Evolutionary conservation across 2,329 filamentous ascomycete genomes (phyloP).

Genomic region (Penicillium sp.): DNA sequence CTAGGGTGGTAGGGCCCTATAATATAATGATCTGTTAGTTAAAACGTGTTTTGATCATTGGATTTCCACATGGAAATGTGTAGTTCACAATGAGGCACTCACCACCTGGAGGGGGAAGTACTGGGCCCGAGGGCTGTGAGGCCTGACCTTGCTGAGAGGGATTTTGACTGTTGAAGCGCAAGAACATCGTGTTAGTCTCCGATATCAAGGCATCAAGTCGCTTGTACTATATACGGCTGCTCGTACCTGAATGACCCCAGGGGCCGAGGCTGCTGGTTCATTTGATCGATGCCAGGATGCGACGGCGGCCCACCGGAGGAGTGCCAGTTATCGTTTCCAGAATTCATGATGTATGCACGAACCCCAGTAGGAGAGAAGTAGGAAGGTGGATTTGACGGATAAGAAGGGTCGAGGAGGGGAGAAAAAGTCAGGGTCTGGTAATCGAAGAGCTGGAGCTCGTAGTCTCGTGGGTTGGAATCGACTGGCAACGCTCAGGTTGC

Average conservation of each 20-base stretch:
- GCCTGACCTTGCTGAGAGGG: conserved; percentile 41
- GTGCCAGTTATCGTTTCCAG: conserved; percentile 47
- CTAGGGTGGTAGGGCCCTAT: conserved; percentile 44
- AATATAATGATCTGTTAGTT: conserved; percentile 21
- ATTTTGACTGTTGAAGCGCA: conserved; percentile 35
- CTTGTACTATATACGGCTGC: neutral
- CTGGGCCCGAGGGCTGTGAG: conserved; percentile 39
- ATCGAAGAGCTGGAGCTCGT: conserved; percentile 23
- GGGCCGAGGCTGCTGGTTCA: conserved; percentile 45
- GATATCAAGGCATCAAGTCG: neutral
- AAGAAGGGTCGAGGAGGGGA: conserved; percentile 8
- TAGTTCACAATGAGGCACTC: conserved; percentile 22
- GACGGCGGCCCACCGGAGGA: conserved; percentile 42
- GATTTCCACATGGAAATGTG: neutral
- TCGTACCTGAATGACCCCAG: conserved; percentile 48
- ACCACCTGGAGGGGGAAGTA: conserved; percentile 44
- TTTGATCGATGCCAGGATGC: conserved; percentile 45
- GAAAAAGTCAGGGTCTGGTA: conserved; percentile 13
- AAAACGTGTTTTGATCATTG: neutral
- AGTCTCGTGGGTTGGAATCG: conserved; percentile 12
- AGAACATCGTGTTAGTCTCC: conserved; percentile 14
- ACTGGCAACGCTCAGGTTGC: conserved; percentile 22
- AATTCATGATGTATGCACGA: conserved; percentile 41
- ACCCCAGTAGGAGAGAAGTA: conserved; percentile 10
- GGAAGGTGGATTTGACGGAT: conserved; percentile 17